Evolutionary conservation across 2,329 filamentous ascomycete species (phyloP).

Genomic region (Colletotrichum sp.): DNA sequence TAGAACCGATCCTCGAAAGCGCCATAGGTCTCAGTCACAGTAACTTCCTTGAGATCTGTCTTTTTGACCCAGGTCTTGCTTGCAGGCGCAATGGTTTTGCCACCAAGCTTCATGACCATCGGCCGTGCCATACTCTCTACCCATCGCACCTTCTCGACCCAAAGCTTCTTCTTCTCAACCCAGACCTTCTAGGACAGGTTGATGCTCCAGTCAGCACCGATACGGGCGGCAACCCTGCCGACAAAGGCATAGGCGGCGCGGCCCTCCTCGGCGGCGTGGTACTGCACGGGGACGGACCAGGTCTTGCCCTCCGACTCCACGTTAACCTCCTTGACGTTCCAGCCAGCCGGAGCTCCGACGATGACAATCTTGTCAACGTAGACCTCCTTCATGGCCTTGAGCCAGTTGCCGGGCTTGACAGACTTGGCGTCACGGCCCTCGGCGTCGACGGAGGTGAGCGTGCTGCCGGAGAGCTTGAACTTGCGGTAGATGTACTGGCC

Average conservation of each 20-base stretch:
- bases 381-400: conserved; percentile 80
- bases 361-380: conserved; percentile 84
- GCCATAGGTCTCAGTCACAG: neutral
- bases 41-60: neutral
- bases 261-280: conserved; percentile 51
- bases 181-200: conserved; percentile 30
- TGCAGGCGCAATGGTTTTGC: neutral
- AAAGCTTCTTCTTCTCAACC: neutral
- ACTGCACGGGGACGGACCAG: conserved; percentile 66
- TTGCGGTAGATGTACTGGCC: conserved; percentile 88
- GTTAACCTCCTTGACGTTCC: conserved; percentile 68
- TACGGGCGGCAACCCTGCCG: conserved; percentile 54
- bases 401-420: conserved; percentile 70
- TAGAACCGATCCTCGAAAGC: neutral
- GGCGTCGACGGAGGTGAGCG: conserved; percentile 74
- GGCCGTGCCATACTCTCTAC: neutral
- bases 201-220: conserved; percentile 60
- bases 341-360: conserved; percentile 76
- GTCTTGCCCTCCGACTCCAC: conserved; percentile 57
- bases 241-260: conserved; percentile 58
- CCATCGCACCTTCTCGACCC: neutral
- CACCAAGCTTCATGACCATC: neutral
- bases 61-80: neutral
- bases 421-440: conserved; percentile 58
- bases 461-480: conserved; percentile 70